phyloP scores from a whole-genome alignment of 768 basidiomycete genomes.

The Obba rivulosa region DNA sequence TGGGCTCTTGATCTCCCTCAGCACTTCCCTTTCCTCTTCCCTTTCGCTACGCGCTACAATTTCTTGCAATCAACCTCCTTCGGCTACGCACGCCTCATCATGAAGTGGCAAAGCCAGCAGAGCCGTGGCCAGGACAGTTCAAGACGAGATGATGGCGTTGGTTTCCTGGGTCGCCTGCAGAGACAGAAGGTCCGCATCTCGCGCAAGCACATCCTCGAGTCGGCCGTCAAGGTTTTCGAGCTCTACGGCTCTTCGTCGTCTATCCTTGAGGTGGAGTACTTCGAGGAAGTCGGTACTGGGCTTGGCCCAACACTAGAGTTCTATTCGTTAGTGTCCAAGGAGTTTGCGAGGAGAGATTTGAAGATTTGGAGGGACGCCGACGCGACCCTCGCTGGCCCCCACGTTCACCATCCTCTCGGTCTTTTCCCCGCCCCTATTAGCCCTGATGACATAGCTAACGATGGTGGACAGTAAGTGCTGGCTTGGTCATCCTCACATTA shows the following conservation, averaged over 20 bases:
- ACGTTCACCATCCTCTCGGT: constrained; percentile 82
- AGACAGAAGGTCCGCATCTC: constrained; percentile 97
- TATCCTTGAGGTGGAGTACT: constrained; percentile 96
- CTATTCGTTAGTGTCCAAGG: constrained; percentile 94
- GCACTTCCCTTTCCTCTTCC: constrained; percentile 98
- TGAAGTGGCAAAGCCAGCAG: constrained; percentile 87
- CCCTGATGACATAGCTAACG: constrained; percentile 60
- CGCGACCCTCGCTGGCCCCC: constrained; percentile 46
- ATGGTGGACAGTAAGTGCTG: constrained; percentile 65
- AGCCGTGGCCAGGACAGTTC: constrained; percentile 71
- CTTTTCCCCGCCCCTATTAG: constrained; percentile 85
- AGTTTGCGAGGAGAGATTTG: constrained; percentile 85
- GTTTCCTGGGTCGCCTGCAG: constrained; percentile 87
- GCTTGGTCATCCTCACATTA: neutral
- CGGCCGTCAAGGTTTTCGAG: constrained; percentile 94
- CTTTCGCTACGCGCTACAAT: constrained; percentile 94
- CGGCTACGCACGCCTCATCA: constrained; percentile 91
- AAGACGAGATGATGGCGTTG: constrained; percentile 85
- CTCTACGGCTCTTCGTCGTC: constrained; percentile 93
- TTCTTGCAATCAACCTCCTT: constrained; percentile 98
- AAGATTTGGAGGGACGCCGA: constrained; percentile 93
- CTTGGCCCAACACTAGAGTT: constrained; percentile 97
- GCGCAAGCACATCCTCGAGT: constrained; percentile 90
- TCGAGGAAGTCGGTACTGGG: constrained; percentile 97
- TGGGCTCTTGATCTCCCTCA: constrained; percentile 96